Evolutionary conservation across 495 filamentous ascomycete species (phyloP), one percentile per base, ranked within the genome.

Genomic region (Neurospora sp.): DNA sequence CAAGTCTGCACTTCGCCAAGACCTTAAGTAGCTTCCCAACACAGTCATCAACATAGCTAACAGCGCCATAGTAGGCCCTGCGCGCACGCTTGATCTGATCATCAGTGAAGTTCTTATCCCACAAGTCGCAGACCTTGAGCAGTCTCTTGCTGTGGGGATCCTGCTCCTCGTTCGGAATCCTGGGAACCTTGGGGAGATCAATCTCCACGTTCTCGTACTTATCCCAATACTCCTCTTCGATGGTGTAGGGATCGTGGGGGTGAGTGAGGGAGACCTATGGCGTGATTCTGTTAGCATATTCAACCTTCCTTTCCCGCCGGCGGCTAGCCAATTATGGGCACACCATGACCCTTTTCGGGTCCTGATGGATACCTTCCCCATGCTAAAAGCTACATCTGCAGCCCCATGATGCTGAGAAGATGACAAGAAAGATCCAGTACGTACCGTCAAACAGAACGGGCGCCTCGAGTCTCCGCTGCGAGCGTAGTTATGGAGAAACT

Each of bases 191-290:
- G 53, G 93, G 93, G 61, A 96, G 79, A 1, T 89, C 87, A 73
- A 96, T 96, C 18, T 96, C 92, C n/a, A 94, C 91, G 71, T 86
- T 89, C 78, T 96, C 92, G 80, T 97, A 97, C 72, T 89, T 80
- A 75, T 97, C 92, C 93, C 93, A 96, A 82, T 90, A 95, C 80
- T 96, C 90, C 73, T 91, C 84, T 73, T 92, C 90, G 80, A 97
- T 97, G 72, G 92, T 93, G 78, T 97, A 97, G 0, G 93, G 93
- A 77, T 97, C 93, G 77, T 97, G 93, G 18, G 93, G 93, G 80
- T 97, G 93, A 10, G 93, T 97, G 73, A 97, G 88, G 20, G 93
- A 96, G 8, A 97, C 90, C 82, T 85, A 72, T 41, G 39, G 20
- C 20, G 20, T 14, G 47, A 59, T 59, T 27, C 20, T 14, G 47